Base-by-base conservation (phyloP, 2,329 filamentous ascomycete species). In the Verticillium dahliae region DNA sequence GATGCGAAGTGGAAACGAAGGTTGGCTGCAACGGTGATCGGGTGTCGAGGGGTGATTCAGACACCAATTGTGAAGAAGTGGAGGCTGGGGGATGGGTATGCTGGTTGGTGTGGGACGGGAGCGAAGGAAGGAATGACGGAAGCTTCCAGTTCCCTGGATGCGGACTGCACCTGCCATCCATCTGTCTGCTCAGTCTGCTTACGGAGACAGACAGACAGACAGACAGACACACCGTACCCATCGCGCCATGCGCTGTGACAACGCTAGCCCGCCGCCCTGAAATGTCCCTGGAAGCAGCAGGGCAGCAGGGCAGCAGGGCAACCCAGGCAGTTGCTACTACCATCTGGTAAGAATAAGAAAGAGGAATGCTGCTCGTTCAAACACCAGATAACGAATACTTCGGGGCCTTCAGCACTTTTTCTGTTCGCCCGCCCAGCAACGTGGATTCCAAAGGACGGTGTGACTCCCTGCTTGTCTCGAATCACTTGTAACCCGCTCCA, bases 61-160 rank as follows among this genome's bases (percentile, higher is more conserved):
- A 52, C 18, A 18, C 18, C 45, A 11, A 27, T 52, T 52, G 45
- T 52, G 18, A 52, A 27, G 45, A 27, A 52, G 41, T 13, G 56
- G 61, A 58, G 62, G 55, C 56, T 61, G 60, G 57, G 41, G 34
- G 57, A 39, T 14, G n/a, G 22, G 50, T 31, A 62, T 56, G 60
- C 45, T 33, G 54, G 15, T 22, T 22, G 34, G 39, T 22, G 33
- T 39, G 45, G 18, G 22, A 56, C 31, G 54, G 57, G 35, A 60
- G n/a, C 60, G 55, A 60, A 58, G 57, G 58, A 63, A 57, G 60
- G 62, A 62, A 62, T 64, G 59, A 60, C 59, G 60, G 61, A 62
- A 63, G 62, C 61, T 62, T 62, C 56, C 60, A 60, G 62, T 64
- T 61, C 34, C 60, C 52, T 45, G 57, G 45, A 18, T 57, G 55